Evolutionary conservation across 208 protist genomes (phyloP).

Genomic region (Naegleria fowleri): DNA sequence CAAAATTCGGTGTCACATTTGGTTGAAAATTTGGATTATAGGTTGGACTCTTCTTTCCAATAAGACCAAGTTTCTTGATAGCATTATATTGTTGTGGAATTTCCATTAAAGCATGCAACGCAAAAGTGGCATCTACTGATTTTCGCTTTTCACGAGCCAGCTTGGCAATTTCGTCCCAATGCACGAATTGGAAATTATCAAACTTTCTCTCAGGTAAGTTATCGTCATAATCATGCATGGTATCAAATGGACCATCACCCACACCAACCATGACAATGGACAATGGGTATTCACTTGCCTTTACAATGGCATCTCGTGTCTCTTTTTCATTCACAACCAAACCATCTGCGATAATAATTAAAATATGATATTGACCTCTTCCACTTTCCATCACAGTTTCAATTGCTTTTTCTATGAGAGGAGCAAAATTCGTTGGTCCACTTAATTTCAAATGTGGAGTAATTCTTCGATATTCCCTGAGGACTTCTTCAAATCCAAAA

Average conservation of each 20-base stretch:
- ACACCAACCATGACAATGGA: slow-evolving; percentile 55
- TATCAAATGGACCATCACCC: slow-evolving; percentile 54
- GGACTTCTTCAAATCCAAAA: slow-evolving; percentile 41
- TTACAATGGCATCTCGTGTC: slow-evolving; percentile 47
- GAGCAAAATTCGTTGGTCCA: slow-evolving; percentile 58
- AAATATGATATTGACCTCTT: slow-evolving; percentile 51
- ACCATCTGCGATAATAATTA: slow-evolving; percentile 59
- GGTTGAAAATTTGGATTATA: not conserved
- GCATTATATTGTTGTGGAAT: slow-evolving; percentile 51
- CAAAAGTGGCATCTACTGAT: slow-evolving; percentile 39
- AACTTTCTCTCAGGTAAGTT: slow-evolving; percentile 43
- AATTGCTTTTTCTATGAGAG: slow-evolving; percentile 50
- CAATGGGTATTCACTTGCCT: slow-evolving; percentile 54
- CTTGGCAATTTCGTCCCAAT: slow-evolving; percentile 40
- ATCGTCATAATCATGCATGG: slow-evolving; percentile 54
- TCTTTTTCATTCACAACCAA: slow-evolving; percentile 32
- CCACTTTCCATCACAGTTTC: slow-evolving; percentile 40
- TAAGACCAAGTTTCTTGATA: slow-evolving; percentile 25
- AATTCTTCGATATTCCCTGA: slow-evolving; percentile 44
- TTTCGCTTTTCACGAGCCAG: slow-evolving; percentile 23
- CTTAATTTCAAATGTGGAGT: slow-evolving; percentile 45
- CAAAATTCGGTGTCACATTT: not conserved
- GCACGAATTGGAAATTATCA: slow-evolving; percentile 60
- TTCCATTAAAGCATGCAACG: slow-evolving; percentile 47
- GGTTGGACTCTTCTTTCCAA: not conserved